A percentile compares a stretch with the other conserved stretches of the same genome.
Conservation (phyloP, 2,329 filamentous ascomycete species). For the Chaetoscypha palmicola region DNA sequence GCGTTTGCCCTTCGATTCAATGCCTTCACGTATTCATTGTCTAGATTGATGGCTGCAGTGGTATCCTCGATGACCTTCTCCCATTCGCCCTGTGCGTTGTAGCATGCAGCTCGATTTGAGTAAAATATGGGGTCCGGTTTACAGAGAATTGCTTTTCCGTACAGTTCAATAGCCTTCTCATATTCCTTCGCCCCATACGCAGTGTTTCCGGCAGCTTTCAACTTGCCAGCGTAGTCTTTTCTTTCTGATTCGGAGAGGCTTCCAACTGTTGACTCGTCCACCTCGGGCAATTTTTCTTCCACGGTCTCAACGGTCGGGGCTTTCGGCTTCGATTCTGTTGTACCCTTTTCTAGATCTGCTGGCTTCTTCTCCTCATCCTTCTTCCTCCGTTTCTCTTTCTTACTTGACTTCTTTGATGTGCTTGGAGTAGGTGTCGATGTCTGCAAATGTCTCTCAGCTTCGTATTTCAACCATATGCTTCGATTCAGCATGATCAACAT, state of each 20-base stretch:
- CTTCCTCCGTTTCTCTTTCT: conserved; percentile 83
- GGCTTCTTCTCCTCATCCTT: conserved; percentile 68
- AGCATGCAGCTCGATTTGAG: conserved; percentile 96
- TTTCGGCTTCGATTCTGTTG: conserved; percentile 37
- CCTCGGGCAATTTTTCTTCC: conserved; percentile 65
- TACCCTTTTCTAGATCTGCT: conserved; percentile 64
- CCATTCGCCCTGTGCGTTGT: conserved; percentile 89
- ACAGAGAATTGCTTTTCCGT: conserved; percentile 93
- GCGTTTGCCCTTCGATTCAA: conserved; percentile 94
- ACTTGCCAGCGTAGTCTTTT: conserved; percentile 79
- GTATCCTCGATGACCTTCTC: conserved; percentile 96
- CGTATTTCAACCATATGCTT: conserved; percentile 8
- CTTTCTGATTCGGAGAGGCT: conserved; percentile 56
- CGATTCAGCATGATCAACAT: conserved; percentile 28
- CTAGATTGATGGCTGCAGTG: conserved; percentile 85
- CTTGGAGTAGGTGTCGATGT: conserved; percentile 31
- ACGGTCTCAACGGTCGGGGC: conserved; percentile 48
- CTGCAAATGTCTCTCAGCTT: conserved; percentile 19
- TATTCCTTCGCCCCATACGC: conserved; percentile 94
- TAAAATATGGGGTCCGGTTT: conserved; percentile 97
- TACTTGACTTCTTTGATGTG: conserved; percentile 65
- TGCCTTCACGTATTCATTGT: conserved; percentile 95
- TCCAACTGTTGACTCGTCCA: conserved; percentile 49
- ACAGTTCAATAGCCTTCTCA: conserved; percentile 86
- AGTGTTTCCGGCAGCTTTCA: conserved; percentile 95